Base-by-base conservation (phyloP, 306 rosid species). In the Pueraria montana region DNA sequence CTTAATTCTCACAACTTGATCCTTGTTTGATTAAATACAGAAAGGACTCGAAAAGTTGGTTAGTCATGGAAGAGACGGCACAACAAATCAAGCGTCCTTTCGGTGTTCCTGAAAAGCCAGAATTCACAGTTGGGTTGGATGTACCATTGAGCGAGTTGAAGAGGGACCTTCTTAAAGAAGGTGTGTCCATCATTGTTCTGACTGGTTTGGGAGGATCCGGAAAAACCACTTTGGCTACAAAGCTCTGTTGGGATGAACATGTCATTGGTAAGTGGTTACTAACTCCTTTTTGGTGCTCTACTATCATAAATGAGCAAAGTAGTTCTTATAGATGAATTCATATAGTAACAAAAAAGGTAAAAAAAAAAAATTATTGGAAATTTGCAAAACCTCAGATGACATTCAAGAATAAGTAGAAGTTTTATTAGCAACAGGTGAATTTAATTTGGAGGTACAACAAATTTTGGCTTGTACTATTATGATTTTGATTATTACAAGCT, bases 131-230 rank as follows among this genome's bases (percentile, higher is more conserved):
- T 58, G 65, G 65, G 8, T 59, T 59, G 66, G 66, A 24, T 59
- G 34, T 23, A 10, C 6, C 32, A 56, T 49, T 5, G 17, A n/a
- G n/a, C n/a, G n/a, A n/a, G n/a, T n/a, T 62, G 69, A 62, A 62
- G 18, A 16, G 27, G 42, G 20, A 62, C 8, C 5, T 27, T 62
- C 69, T 62, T 0, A 27, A 32, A 0, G 69, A 62, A 62, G 69
- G 42, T 30, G 21, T 14, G 11, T 30, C 69, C 11, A 14, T 27
- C 10, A 62, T 14, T 2, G 69, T 27, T 11, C 30, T 62, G 5
- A 62, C 69, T 3, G 69, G 69, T 62, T 6, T 62, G 9, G 43
- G 69, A 14, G 69, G 69, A 62, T 62, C 69, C 4, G 69, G 69
- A 4, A 62, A 62, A 62, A 62, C 69, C 42, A 62, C 69, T 30